These are phyloP conservation scores for Candida loeiensis DNA, from an alignment of 805 yeast genomes.

Conservation along the genomic window DNA sequence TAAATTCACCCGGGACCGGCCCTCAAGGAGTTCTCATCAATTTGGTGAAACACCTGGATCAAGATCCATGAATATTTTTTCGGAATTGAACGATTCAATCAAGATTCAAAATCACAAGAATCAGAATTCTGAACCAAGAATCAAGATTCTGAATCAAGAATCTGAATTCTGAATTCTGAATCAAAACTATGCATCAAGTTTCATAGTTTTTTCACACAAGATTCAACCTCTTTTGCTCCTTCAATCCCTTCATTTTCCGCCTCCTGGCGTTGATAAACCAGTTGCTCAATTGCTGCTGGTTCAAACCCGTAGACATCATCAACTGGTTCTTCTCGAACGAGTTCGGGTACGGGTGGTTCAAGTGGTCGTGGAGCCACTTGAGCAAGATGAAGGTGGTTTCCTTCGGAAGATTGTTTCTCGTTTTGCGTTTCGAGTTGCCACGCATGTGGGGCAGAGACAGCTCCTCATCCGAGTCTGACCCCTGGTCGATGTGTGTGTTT, in stretches of 20 bases:
- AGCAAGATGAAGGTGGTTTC: slow-evolving; percentile 70
- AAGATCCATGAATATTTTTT: too few species aligned
- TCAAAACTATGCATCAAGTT: too few species aligned
- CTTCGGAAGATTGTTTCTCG: slow-evolving; percentile 73
- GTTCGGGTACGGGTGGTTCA: slow-evolving; percentile 81
- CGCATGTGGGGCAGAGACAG: slow-evolving; percentile 7
- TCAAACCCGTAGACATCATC: slow-evolving; percentile 69
- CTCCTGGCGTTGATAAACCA: slow-evolving; percentile 90
- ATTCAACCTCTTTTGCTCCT: slow-evolving; percentile 31
- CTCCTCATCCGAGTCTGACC: slow-evolving; percentile 5
- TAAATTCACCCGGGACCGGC: neutral
- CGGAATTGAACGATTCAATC: too few species aligned
- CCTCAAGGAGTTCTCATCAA: too few species aligned
- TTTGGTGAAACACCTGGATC: too few species aligned
- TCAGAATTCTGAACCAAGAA: too few species aligned
- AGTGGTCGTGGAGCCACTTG: slow-evolving; percentile 69
- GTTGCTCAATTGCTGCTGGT: slow-evolving; percentile 75
- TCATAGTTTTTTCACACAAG: slow-evolving; percentile 2
- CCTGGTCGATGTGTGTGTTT: slow-evolving; percentile 4
- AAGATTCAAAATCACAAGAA: too few species aligned
- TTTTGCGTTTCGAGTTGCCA: slow-evolving; percentile 25
- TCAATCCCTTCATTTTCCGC: slow-evolving; percentile 56
- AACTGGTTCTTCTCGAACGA: slow-evolving; percentile 71
- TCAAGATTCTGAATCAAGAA: too few species aligned
- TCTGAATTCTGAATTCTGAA: too few species aligned